Evolutionary conservation across 2,329 filamentous ascomycete genomes (phyloP).

Genomic region (Ploettnerulaceae sp.): DNA sequence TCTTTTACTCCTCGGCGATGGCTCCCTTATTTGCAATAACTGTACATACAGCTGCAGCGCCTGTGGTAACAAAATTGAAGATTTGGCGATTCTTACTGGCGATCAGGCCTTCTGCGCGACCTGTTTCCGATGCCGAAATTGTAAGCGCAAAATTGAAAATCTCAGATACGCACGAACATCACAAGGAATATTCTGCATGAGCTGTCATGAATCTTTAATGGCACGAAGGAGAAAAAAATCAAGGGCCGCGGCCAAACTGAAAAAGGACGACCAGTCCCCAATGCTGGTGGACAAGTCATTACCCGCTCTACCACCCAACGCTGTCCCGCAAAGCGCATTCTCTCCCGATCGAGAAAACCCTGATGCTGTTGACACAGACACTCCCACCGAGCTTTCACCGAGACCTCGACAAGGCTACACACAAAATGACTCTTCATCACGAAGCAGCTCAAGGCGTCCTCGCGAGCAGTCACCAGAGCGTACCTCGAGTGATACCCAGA

Average conservation of each 20-base stretch:
- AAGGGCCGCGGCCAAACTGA: constrained; percentile 59
- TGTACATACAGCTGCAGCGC: constrained; percentile 98
- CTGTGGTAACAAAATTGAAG: constrained; percentile 96
- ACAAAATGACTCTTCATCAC: constrained; percentile 51
- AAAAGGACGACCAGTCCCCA: constrained; percentile 58
- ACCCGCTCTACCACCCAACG: constrained; percentile 80
- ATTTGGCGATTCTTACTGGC: constrained; percentile 92
- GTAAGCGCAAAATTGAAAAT: constrained; percentile 98
- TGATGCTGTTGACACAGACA: constrained; percentile 58
- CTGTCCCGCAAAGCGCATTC: constrained; percentile 57
- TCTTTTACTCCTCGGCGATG: constrained; percentile 91
- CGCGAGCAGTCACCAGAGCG: constrained; percentile 49
- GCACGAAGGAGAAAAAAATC: constrained; percentile 83
- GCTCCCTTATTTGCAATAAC: constrained; percentile 97
- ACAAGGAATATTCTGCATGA: constrained; percentile 99
- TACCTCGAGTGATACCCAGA: constrained; percentile 37
- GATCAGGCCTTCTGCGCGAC: constrained; percentile 97
- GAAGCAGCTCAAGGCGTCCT: constrained; percentile 45
- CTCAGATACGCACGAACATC: constrained; percentile 94
- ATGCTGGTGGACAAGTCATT: constrained; percentile 86
- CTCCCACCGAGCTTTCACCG: constrained; percentile 65
- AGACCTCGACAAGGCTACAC: constrained; percentile 49
- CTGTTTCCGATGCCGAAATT: constrained; percentile 96
- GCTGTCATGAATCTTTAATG: constrained; percentile 95
- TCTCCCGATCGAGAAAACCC: constrained; percentile 51